phyloP scores from a whole-genome alignment of 106 monocot genomes.

The Vanilla planifolia region DNA sequence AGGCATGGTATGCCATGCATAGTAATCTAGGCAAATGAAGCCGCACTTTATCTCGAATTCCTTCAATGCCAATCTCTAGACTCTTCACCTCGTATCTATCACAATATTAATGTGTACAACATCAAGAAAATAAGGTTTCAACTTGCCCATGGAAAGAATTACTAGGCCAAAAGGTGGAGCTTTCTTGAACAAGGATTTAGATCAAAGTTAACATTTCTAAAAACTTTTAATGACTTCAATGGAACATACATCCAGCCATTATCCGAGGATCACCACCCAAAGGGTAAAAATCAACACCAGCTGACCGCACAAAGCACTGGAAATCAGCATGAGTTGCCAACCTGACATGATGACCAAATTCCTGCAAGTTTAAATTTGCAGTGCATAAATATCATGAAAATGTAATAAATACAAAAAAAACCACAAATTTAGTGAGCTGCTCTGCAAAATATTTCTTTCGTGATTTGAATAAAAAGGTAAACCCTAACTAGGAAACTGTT shows the following conservation, averaged over 20 bases:
- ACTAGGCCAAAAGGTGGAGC: background rate
- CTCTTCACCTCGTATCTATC: too few species aligned
- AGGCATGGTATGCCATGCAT: too few species aligned
- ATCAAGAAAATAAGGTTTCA: background rate
- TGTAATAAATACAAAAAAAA: too few species aligned
- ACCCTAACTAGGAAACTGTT: too few species aligned
- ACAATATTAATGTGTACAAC: too few species aligned
- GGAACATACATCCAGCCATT: slow-evolving; percentile 76
- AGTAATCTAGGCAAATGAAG: too few species aligned
- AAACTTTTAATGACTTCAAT: background rate
- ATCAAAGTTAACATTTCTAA: background rate
- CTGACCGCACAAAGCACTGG: slow-evolving; percentile 70
- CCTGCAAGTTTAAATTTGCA: slow-evolving; percentile 39
- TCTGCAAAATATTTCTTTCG: too few species aligned
- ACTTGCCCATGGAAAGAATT: background rate
- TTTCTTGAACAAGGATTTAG: background rate
- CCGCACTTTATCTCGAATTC: too few species aligned
- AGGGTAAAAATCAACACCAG: slow-evolving; percentile 88
- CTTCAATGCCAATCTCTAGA: too few species aligned
- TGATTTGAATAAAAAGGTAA: too few species aligned
- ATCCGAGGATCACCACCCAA: slow-evolving; percentile 96
- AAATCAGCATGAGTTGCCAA: slow-evolving; percentile 89
- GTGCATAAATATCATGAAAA: background rate
- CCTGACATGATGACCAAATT: slow-evolving; percentile 93
- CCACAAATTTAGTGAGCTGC: too few species aligned